Evolutionary conservation across 768 basidiomycete genomes (phyloP), one percentile per base, ranked within the genome.

Genomic region (Mycena vitilis): DNA sequence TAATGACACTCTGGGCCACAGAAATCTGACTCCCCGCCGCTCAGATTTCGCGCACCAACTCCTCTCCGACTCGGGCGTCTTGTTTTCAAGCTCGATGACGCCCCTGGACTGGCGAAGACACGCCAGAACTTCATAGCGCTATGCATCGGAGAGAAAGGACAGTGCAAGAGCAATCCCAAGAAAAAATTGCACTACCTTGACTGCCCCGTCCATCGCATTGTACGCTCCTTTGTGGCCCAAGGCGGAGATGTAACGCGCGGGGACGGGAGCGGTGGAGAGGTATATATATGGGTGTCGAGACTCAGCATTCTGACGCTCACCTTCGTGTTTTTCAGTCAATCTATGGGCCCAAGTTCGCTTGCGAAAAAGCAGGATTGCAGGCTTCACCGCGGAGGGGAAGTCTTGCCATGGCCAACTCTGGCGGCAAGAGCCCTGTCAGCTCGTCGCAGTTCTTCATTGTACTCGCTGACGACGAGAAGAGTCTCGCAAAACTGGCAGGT

Each of bases 191-290:
- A 81, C 67, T 88, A 86, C 71, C 52, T 79, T 44, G 81, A 77
- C 4, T 80, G 77, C 44, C 82, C 82, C 36, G 78, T 88, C 1
- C 86, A 87, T 74, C 77, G 85, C 12, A 78, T 85, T 70, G 81
- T 83, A 52, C 78, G 79, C 68, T 85, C 79, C 16, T 88, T 87
- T 58, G 79, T 87, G 5, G 83, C 84, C 1, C 87, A 89, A 71
- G 83, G 84, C n/a, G 86, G 86, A 8, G 86, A 88, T 71, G 77
- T 87, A 45, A 86, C 86, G 23, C 73, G 86, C 51, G 81, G 82
- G 7, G 87, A 88, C 71, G 87, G 87, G 40, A 82, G 80, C 58
- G 85, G 86, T 1, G 87, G 87, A 16, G 87, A 88, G 83, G 83
- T 87, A 74, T 69, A 78, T 76, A 47, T n/a, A n/a, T n/a, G n/a